Base-by-base conservation (phyloP, 768 basidiomycete genomes). In the Hygrophorus pudorinus region DNA sequence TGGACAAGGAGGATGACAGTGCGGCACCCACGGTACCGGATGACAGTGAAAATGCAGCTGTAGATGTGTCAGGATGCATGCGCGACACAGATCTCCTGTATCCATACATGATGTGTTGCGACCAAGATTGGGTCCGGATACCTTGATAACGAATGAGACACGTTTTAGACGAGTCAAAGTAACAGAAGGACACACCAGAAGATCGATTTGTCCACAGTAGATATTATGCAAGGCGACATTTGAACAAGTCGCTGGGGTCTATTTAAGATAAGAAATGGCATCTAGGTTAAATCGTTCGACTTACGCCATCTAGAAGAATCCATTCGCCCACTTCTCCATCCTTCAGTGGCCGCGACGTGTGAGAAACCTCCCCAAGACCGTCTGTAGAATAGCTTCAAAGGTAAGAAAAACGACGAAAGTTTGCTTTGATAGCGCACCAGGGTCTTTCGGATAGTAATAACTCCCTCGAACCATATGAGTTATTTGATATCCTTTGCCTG, bases 11-110 rank as follows among this genome's bases (percentile, higher is more conserved):
- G 16, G 83, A 81, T 20, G 85, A 85, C 60, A 97, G 68, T 12
- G 93, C 85, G 2, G 91, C 92, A 31, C 93, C 93, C 49, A 98
- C 71, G 1, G 93, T 97, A 2, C 93, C 93, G 21, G 88, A 92
- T 1, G 90, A 91, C 34, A 97, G 71, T 2, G 85, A 73, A 59
- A 92, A 90, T 1, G 91, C 91, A 30, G 88, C 86, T 80, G 44
- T 2, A 52, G 21, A 17, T 41, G 36, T 41, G 49, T 37, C 5
- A 30, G 37, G 20, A 29, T 14, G 31, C 8, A 11, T 16, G 8
- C 32, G 28, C 13, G n/a, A 42, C 16, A 24, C 45, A 42, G 34
- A 14, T 17, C n/a, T 10, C 18, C 31, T 11, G 14, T 21, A 38
- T 39, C 60, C 74, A 42, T 52, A 83, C 87, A 68, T 47, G 87